phyloP scores from a whole-genome alignment of 202 grass and related monocot genomes.

The Schoenoplectus triqueter region DNA sequence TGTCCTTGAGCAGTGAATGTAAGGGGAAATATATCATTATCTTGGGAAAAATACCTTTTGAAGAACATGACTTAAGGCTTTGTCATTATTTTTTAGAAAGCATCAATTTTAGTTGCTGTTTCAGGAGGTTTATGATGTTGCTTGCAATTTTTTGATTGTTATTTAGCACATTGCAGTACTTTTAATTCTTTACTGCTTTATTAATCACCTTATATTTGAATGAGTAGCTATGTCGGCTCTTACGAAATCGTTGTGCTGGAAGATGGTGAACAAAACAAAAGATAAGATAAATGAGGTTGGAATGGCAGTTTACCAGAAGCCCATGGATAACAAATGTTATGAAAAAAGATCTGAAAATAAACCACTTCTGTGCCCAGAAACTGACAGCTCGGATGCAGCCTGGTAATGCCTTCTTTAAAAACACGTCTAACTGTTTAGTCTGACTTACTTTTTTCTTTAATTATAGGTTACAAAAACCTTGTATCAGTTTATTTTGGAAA shows the following conservation, averaged over 20 bases:
- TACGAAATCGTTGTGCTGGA: conserved; percentile 96
- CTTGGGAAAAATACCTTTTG: neutral
- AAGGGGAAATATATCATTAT: neutral
- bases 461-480: neutral
- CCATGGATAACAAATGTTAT: conserved; percentile 94
- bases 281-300: conserved; percentile 88
- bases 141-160: neutral
- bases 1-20: too few species aligned
- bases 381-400: conserved; percentile 85
- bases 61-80: too few species aligned
- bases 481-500: neutral
- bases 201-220: conserved; percentile 8
- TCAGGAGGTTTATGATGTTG: neutral
- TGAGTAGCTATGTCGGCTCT: conserved; percentile 79
- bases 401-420: conserved; percentile 57
- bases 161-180: neutral
- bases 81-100: too few species aligned
- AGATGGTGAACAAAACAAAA: conserved; percentile 84
- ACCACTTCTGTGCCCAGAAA: conserved; percentile 77
- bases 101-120: neutral
- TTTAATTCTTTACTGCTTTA: neutral
- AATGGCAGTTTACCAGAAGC: conserved; percentile 85
- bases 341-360: conserved; percentile 76
- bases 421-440: neutral
- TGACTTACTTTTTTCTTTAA: neutral